These are phyloP conservation scores for Aegle marmelos DNA, from an alignment of 345 rosid genomes.

Conservation along the genomic window DNA sequence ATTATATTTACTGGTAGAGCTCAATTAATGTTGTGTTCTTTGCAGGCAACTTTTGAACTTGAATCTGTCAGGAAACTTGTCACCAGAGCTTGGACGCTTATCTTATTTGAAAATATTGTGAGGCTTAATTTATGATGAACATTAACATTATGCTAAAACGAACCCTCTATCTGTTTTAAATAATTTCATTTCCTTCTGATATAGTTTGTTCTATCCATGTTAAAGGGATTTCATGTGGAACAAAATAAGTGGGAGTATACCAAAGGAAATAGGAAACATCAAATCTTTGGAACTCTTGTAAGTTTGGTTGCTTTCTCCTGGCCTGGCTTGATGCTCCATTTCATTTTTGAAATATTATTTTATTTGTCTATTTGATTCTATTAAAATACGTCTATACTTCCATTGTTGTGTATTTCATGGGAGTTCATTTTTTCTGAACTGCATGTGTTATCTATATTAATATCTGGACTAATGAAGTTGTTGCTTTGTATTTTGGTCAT, in stretches of 20 bases:
- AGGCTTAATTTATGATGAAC: slow-evolving; percentile 18
- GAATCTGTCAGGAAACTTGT: slow-evolving; percentile 80
- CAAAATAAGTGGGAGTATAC: slow-evolving; percentile 68
- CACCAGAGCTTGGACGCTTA: slow-evolving; percentile 74
- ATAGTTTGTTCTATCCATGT: slow-evolving; percentile 13
- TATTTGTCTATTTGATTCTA: neutral
- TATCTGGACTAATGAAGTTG: neutral
- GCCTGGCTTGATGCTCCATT: neutral
- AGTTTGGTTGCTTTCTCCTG: slow-evolving; percentile 31
- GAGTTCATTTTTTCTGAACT: neutral
- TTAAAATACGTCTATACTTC: neutral
- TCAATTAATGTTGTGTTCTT: slow-evolving; percentile 5
- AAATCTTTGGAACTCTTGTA: slow-evolving; percentile 77
- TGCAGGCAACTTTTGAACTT: slow-evolving; percentile 71
- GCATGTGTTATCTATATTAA: neutral
- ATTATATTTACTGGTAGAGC: too few species aligned
- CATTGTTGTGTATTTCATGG: neutral
- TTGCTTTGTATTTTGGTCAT: neutral
- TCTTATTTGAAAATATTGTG: slow-evolving; percentile 67
- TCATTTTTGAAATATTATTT: neutral
- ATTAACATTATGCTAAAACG: neutral
- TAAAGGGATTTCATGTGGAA: slow-evolving; percentile 99
- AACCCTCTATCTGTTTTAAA: neutral
- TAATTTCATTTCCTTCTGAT: slow-evolving; percentile 6
- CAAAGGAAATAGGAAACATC: slow-evolving; percentile 85